phyloP scores from a whole-genome alignment of 2,329 filamentous ascomycete genomes.

The Exophiala phaeomuriformis region DNA sequence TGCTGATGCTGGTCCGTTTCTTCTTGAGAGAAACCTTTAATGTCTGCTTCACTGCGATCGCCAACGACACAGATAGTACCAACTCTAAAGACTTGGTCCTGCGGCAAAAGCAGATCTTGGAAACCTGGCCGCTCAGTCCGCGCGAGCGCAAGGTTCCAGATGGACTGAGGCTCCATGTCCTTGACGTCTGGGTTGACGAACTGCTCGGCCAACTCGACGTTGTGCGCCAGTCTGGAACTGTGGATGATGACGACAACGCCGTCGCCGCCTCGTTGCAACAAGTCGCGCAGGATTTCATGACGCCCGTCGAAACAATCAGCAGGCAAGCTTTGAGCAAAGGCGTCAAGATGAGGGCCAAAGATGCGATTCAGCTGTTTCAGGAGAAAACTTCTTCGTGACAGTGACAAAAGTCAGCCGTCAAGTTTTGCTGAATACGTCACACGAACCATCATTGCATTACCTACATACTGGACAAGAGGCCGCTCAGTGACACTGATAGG shows the following conservation, averaged over 20 bases:
- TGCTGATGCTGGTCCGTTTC: conserved; percentile 72
- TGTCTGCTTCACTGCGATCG: conserved; percentile 14
- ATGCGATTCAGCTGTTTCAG: conserved; percentile 12
- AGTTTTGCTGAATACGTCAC: not conserved
- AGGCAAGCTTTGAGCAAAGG: conserved; percentile 20
- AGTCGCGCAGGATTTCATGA: conserved; percentile 15
- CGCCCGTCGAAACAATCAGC: conserved; percentile 14
- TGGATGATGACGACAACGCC: not conserved
- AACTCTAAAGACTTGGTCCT: conserved; percentile 25
- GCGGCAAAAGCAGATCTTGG: conserved; percentile 10
- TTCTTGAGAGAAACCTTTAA: conserved; percentile 21
- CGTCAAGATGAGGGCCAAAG: conserved; percentile 22
- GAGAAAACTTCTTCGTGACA: conserved; percentile 8
- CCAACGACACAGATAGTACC: conserved; percentile 18
- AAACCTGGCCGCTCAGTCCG: conserved; percentile 36
- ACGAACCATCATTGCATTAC: conserved; percentile 44
- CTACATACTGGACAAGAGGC: conserved; percentile 49
- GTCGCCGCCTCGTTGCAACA: conserved; percentile 1
- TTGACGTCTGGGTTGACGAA: conserved; percentile 92
- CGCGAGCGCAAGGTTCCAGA: conserved; percentile 59
- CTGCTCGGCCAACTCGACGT: conserved; percentile 34
- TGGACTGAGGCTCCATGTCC: conserved; percentile 74
- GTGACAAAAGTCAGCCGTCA: not conserved
- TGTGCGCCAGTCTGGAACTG: conserved; percentile 5
- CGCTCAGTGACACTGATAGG: conserved; percentile 23